Evolutionary conservation across 805 yeast species (phyloP), one percentile per base, ranked within the genome.

Genomic region (Saturnispora serradocipensis): DNA sequence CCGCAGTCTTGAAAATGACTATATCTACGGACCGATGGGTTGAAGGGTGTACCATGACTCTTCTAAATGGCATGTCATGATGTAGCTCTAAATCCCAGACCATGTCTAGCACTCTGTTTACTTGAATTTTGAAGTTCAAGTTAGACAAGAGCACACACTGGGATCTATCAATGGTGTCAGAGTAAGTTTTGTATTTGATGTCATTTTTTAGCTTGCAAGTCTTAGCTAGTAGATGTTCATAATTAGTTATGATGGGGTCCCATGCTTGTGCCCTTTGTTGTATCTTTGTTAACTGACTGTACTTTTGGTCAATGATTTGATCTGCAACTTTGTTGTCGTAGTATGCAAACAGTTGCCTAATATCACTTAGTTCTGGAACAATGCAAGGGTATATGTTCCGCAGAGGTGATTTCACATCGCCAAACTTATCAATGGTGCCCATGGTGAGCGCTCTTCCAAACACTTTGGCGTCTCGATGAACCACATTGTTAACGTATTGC

Each of bases 1-100:
- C 25, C 40, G 24, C 28, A 32, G 38, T 25, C 22, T 27, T 28
- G 45, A 49, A 49, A 10, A 49, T 43, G 16, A 49, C 45, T 15
- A 49, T 27, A 35, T 43, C 47, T n/a, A 43, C 45, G 20, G 47
- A 32, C 28, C 42, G 28, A 6, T 15, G 36, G 25, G 47, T 49
- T 1, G 47, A 16, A 15, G 25, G 25, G n/a, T 49, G 40, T 11
- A 43, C 13, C 24, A 24, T 16, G 7, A 10, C 24, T 18, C 51
- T 28, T 16, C 52, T 24, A 8, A 32, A 13, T 5, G 52, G 52
- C 13, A 8, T 38, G 3, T 3, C 11, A 13, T 18, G 10, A 24
- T 49, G 45, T n/a, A 49, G 28, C 18, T 49, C 32, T 3, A 49
- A 30, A 27, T 49, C 52, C 52, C 52, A 49, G 13, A 49, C 44